Percentiles rank a stretch among this genome's conserved stretches.
Conservation (phyloP, 208 protist genomes). For the Leptomonas pyrrhocoris region DNA sequence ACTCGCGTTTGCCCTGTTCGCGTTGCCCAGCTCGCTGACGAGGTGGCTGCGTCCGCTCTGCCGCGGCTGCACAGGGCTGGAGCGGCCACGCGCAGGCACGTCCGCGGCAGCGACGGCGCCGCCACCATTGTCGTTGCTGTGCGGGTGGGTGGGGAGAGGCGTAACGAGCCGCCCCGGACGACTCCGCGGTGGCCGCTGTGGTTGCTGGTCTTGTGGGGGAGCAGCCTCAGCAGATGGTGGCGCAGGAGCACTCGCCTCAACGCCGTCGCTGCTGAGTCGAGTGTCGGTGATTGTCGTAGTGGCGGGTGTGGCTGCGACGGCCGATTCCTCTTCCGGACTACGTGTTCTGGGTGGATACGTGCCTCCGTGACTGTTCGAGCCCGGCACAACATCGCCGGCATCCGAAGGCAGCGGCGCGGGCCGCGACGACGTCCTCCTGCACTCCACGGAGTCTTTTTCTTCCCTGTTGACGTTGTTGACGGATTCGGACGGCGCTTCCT, state of each 20-base stretch:
- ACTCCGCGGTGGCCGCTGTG: slow-evolving; percentile 6
- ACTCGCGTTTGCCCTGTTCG: neutral
- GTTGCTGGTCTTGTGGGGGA: neutral
- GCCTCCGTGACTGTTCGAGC: neutral
- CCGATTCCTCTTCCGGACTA: neutral
- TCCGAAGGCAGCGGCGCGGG: neutral
- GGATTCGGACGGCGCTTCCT: too few relatives aligned
- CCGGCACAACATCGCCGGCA: neutral
- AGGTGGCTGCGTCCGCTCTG: neutral
- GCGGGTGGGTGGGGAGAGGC: neutral
- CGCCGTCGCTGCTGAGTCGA: neutral
- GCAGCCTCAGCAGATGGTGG: neutral
- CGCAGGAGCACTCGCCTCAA: neutral
- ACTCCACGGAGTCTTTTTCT: too few relatives aligned
- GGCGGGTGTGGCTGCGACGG: neutral
- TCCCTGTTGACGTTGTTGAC: too few relatives aligned
- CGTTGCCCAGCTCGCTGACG: neutral
- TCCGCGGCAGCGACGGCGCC: neutral
- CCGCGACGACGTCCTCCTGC: neutral
- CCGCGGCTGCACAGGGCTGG: slow-evolving; percentile 2
- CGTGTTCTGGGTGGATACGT: slow-evolving; percentile 4
- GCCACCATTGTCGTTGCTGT: neutral
- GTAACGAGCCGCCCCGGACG: slow-evolving; percentile 3
- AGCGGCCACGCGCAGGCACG: neutral
- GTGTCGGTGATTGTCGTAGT: neutral